A percentile compares a stretch with the other conserved stretches of the same genome.
These are phyloP conservation scores for Stemphylium lycopersici DNA, from an alignment of 2,329 filamentous ascomycete species.

Conservation along the genomic window DNA sequence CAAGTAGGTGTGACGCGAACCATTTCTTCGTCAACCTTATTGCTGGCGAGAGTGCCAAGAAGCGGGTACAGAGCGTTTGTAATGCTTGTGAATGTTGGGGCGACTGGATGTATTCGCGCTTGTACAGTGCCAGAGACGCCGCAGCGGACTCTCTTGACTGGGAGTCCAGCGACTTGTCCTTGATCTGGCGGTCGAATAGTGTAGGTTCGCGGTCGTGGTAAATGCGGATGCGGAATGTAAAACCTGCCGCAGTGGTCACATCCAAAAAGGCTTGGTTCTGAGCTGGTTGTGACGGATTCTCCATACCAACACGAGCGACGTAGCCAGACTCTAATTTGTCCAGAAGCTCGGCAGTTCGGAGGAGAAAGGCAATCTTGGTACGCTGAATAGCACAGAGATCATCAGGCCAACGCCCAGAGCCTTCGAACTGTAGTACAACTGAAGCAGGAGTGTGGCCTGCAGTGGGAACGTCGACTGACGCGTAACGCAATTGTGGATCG, in stretches of 20 bases:
- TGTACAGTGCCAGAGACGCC: constrained; percentile 71
- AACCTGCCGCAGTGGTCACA: constrained; percentile 72
- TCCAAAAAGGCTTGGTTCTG: constrained; percentile 85
- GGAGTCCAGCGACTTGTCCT: constrained; percentile 72
- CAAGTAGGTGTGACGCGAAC: constrained; percentile 83
- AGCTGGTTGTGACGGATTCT: constrained; percentile 71
- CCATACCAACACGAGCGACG: constrained; percentile 75
- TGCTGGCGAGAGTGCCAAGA: constrained; percentile 78
- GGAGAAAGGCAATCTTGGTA: constrained; percentile 86
- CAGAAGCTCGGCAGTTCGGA: constrained; percentile 75
- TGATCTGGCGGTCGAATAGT: constrained; percentile 78
- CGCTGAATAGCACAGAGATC: constrained; percentile 89
- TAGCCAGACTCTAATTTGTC: constrained; percentile 66
- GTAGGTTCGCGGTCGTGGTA: constrained; percentile 86
- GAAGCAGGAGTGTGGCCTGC: constrained; percentile 67
- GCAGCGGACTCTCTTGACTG: constrained; percentile 72
- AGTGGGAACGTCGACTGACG: constrained; percentile 65
- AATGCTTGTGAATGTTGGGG: constrained; percentile 84
- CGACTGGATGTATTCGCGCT: constrained; percentile 71
- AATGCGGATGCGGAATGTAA: constrained; percentile 82
- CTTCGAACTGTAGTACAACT: constrained; percentile 88
- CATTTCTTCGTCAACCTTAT: constrained; percentile 88
- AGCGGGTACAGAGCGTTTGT: constrained; percentile 78
- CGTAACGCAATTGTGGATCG: constrained; percentile 74
- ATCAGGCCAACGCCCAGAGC: constrained; percentile 91